phyloP scores from a whole-genome alignment of 2,329 filamentous ascomycete genomes.

The Phialophora chinensis region DNA sequence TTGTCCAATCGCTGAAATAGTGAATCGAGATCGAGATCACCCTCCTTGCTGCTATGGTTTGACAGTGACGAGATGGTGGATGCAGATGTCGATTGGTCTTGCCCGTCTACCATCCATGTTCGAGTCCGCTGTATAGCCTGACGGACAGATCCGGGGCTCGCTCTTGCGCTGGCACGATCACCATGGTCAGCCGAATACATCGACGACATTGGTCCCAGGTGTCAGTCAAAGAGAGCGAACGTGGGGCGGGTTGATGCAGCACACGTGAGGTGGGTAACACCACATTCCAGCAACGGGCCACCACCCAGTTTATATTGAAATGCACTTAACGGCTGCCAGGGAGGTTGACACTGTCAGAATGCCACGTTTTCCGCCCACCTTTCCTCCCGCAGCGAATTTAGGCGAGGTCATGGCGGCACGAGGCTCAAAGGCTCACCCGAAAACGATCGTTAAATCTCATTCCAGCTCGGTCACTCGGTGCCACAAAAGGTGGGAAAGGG shows the following conservation, averaged over 20 bases:
- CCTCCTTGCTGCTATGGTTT: conserved; percentile 1
- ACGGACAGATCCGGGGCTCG: conserved; percentile 10
- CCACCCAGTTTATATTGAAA: conserved; percentile 13
- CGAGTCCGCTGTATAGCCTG: conserved; percentile 12
- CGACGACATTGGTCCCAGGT: conserved; percentile 16
- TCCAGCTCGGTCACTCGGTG: conserved; percentile 19
- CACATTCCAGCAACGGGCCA: neutral
- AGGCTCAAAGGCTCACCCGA: conserved; percentile 11
- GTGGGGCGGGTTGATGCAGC: neutral
- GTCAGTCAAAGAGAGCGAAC: neutral
- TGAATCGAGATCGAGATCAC: conserved; percentile 30
- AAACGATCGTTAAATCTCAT: conserved; percentile 22
- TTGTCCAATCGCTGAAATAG: conserved; percentile 31
- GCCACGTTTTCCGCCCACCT: conserved; percentile 22
- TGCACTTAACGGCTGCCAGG: neutral
- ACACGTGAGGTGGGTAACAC: neutral
- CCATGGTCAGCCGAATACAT: conserved; percentile 14
- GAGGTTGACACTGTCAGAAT: conserved; percentile 9
- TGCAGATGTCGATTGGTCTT: conserved; percentile 6
- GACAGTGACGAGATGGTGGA: conserved; percentile 15
- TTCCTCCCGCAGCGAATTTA: conserved; percentile 12
- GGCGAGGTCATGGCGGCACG: conserved; percentile 17
- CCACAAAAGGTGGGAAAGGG: conserved; percentile 17
- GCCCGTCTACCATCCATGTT: conserved; percentile 8
- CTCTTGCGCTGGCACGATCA: conserved; percentile 5